A percentile compares a stretch with the other conserved stretches of the same genome.
These are phyloP conservation scores for Globisporangium uncinulatum DNA, from an alignment of 352 stramenopile genomes.

Conservation along the genomic window DNA sequence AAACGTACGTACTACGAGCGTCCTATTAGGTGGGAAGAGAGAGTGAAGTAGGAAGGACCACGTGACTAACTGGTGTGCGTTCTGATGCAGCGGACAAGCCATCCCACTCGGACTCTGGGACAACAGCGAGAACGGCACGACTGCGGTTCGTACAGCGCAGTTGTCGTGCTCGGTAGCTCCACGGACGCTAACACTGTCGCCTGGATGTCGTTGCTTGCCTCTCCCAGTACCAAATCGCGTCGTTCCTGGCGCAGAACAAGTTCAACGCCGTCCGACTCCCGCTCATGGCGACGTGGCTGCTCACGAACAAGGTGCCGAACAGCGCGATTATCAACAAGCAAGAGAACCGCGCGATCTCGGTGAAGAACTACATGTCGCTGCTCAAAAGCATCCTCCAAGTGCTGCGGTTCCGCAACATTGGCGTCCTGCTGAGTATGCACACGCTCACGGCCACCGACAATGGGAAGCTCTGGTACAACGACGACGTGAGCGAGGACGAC, in stretches of 20 bases:
- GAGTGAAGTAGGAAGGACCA: not conserved
- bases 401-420: constrained; percentile 50
- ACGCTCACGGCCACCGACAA: constrained; percentile 41
- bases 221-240: constrained; percentile 52
- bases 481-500: constrained; percentile 18
- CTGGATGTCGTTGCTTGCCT: no score
- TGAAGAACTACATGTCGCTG: constrained; percentile 43
- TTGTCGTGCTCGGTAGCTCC: not conserved
- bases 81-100: constrained; percentile 26
- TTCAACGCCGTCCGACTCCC: constrained; percentile 73
- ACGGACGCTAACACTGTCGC: not conserved
- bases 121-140: constrained; percentile 66
- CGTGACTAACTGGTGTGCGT: not conserved
- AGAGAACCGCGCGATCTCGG: constrained; percentile 56
- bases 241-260: constrained; percentile 69
- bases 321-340: constrained; percentile 36
- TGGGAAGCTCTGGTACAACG: constrained; percentile 41
- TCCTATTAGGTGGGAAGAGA: not conserved
- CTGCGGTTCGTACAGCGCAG: constrained; percentile 23
- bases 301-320: constrained; percentile 53
- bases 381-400: constrained; percentile 49
- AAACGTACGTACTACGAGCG: constrained; percentile 29
- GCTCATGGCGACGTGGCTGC: constrained; percentile 50
- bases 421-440: constrained; percentile 56
- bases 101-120: constrained; percentile 69